Base-by-base conservation (phyloP, 2,329 filamentous ascomycete genomes). In the Colletotrichum zoysiae region DNA sequence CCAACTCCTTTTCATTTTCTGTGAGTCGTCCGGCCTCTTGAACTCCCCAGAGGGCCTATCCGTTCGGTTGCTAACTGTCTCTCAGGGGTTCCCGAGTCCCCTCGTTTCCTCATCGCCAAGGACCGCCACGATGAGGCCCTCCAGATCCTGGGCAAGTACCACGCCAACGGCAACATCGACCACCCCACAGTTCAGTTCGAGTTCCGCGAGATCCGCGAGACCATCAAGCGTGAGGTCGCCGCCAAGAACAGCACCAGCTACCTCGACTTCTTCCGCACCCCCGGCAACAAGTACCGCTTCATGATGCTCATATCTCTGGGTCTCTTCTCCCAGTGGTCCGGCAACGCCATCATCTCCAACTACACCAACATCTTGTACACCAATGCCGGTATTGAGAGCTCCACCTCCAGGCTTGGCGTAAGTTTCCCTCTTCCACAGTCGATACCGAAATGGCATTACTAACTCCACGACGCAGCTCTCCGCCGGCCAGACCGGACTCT, bases 301-400 rank as follows among this genome's bases (percentile, higher is more conserved):
- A 75, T 82, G 33, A 80, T 90, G 40, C 80, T 89, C 64, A 78
- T 87, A 58, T 87, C 87, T 1, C 83, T 90, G 35, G 88, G 87
- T 76, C 78, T 90, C 71, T 89, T 90, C 80, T 89, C 86, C 0
- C 88, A 90, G 78, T 90, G 87, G 83, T 87, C 84, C 46, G 88
- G 89, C 65, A 90, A 90, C 77, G 88, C 85, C 71, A 84, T 90
- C 60, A 87, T 90, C 75, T 87, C 84, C 71, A 89, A 90, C 81
- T 90, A 89, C 75, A 83, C 86, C 51, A 86, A 83, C 70, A 81
- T 83, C 70, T 85, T 90, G 59, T 89, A 89, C 79, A 78, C 83
- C 51, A 83, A 82, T 46, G 87, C 87, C 73, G 88, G 88, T 67
- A 84, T 90, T 74, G 83, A 73, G 2, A 79, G 83, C 74, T 78